Evolutionary conservation across 2,329 filamentous ascomycete species (phyloP).

Genomic region (Microsporum canis): DNA sequence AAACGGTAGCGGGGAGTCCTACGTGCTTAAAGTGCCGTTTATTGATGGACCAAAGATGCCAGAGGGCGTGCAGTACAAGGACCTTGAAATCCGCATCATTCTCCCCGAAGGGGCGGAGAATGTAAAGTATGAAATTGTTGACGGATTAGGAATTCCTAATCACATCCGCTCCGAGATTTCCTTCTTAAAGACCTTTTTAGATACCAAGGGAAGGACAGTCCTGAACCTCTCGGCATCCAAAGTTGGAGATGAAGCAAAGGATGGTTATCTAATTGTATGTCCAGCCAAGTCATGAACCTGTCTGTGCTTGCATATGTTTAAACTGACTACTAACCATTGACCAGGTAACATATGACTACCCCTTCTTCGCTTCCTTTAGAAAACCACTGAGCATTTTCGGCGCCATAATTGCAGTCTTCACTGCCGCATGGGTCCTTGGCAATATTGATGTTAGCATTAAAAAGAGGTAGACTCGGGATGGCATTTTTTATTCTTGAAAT

Average conservation of each 20-base stretch:
- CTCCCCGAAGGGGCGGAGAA: conserved; percentile 78
- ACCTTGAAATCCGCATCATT: conserved; percentile 67
- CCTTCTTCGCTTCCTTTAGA: conserved; percentile 59
- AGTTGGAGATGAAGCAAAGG: conserved; percentile 79
- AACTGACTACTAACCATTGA: neutral
- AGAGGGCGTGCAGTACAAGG: conserved; percentile 78
- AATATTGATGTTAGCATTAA: conserved; percentile 73
- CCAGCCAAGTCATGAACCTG: neutral
- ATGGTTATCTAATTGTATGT: conserved; percentile 61
- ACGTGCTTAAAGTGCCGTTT: conserved; percentile 81
- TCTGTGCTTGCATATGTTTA: neutral
- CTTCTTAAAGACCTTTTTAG: conserved; percentile 81
- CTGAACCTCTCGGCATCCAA: conserved; percentile 73
- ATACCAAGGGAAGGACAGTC: conserved; percentile 77
- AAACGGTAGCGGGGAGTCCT: conserved; percentile 52
- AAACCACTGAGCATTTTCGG: conserved; percentile 77
- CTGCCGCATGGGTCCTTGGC: conserved; percentile 61
- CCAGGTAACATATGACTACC: conserved; percentile 70
- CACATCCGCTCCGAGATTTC: conserved; percentile 46
- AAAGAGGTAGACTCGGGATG: conserved; percentile 34
- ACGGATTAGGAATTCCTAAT: conserved; percentile 56
- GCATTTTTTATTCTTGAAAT: neutral
- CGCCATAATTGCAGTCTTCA: conserved; percentile 63
- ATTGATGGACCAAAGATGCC: conserved; percentile 77
- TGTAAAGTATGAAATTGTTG: conserved; percentile 55